Evolutionary conservation across 352 stramenopile genomes (phyloP).

Genomic region (Globisporangium solare): DNA sequence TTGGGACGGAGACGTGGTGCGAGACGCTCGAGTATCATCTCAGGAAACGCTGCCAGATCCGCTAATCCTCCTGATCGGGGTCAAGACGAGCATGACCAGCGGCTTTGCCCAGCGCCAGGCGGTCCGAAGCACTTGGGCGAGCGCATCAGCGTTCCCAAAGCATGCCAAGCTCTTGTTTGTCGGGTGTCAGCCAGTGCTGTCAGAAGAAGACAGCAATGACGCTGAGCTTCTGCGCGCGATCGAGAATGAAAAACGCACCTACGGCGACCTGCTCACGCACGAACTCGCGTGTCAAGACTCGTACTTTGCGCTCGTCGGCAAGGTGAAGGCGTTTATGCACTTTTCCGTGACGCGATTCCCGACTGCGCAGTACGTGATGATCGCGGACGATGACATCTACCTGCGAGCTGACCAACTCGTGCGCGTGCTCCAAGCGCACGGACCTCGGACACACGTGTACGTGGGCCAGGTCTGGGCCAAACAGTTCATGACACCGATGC

Average conservation of each 20-base stretch:
- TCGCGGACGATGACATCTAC: conserved; percentile 58
- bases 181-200: conserved; percentile 20
- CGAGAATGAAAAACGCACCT: conserved; percentile 22
- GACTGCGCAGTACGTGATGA: conserved; percentile 37
- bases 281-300: conserved; percentile 35
- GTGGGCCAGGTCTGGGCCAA: conserved; percentile 34
- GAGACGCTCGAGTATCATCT: neutral
- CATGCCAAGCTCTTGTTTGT: conserved; percentile 34
- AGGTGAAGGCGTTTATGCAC: conserved; percentile 35
- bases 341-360: conserved; percentile 14
- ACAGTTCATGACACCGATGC: conserved; percentile 18
- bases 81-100: conserved; percentile 36
- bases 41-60: neutral
- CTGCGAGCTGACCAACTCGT: conserved; percentile 27
- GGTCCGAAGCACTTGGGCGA: conserved; percentile 43
- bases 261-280: conserved; percentile 32
- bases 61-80: conserved; percentile 31
- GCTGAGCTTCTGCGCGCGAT: conserved; percentile 15
- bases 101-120: conserved; percentile 29
- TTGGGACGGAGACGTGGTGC: neutral
- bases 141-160: conserved; percentile 4
- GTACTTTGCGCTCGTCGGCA: conserved; percentile 28
- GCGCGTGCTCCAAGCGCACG: conserved; percentile 7
- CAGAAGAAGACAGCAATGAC: conserved; percentile 4
- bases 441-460: conserved; percentile 16